These are phyloP conservation scores for Paecilomyces niveus DNA, from an alignment of 2,329 filamentous ascomycete species.

Conservation along the genomic window DNA sequence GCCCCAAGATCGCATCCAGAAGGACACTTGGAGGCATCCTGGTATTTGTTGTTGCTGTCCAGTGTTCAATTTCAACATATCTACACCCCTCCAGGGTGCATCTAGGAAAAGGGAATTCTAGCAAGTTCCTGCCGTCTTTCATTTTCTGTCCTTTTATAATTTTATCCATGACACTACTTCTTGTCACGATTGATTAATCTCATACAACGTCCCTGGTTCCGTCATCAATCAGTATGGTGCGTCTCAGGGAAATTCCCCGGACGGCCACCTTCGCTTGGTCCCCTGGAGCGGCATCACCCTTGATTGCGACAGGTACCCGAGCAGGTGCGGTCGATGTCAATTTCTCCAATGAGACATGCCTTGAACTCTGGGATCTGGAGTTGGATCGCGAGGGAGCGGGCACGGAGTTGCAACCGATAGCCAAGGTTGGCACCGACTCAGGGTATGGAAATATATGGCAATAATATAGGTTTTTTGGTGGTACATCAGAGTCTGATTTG, in stretches of 20 bases:
- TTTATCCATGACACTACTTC: conserved; percentile 1
- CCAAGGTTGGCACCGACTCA: conserved; percentile 78
- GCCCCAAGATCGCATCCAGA: conserved; percentile 2
- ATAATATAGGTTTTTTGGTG: background rate
- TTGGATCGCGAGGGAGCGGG: conserved; percentile 69
- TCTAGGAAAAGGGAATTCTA: background rate
- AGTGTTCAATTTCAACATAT: background rate
- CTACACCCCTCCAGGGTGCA: background rate
- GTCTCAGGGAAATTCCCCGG: conserved; percentile 89
- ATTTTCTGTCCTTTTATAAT: conserved; percentile 8
- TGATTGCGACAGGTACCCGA: conserved; percentile 87
- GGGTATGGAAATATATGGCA: conserved; percentile 51
- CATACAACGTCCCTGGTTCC: conserved; percentile 12
- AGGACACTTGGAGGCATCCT: conserved; percentile 33
- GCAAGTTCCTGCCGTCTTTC: conserved; percentile 1
- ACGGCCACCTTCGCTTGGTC: conserved; percentile 98
- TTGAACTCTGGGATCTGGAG: conserved; percentile 92
- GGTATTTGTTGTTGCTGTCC: conserved; percentile 2
- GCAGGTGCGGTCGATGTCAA: conserved; percentile 93
- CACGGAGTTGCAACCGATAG: conserved; percentile 77
- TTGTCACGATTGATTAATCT: conserved; percentile 12
- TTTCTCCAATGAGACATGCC: conserved; percentile 93
- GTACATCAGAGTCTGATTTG: conserved; percentile 15
- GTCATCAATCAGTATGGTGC: conserved; percentile 63
- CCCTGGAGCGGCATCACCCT: conserved; percentile 66